Conservation (phyloP, 345 rosid species). For the Eucalyptus brandiana region DNA sequence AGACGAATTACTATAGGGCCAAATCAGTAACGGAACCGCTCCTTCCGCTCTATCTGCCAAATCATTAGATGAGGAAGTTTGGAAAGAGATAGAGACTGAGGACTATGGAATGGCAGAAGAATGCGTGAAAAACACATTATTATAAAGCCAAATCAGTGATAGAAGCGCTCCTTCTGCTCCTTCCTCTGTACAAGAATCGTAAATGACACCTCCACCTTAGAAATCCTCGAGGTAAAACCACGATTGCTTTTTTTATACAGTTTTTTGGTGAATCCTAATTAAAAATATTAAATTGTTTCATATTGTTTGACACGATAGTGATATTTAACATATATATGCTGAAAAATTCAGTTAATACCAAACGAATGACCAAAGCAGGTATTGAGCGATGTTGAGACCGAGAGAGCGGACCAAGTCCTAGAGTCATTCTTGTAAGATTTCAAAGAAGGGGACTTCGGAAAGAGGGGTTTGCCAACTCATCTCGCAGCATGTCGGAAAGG, state of each 20-base stretch:
- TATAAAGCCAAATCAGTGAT: not conserved
- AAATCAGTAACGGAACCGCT: no score
- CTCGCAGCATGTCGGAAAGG: not conserved
- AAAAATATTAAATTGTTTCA: no score
- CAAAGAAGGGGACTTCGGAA: not conserved
- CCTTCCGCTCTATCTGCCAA: no score
- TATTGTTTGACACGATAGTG: not conserved
- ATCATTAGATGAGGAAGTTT: no score
- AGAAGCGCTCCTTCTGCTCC: not conserved
- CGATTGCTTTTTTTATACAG: no score
- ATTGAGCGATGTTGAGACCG: not conserved
- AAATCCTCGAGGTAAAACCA: not conserved
- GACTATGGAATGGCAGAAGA: no score
- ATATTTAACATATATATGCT: no score
- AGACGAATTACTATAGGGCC: not conserved
- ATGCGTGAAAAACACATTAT: no score
- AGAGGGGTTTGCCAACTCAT: not conserved
- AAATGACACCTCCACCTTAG: not conserved
- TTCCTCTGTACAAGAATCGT: not conserved
- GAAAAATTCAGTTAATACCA: not conserved
- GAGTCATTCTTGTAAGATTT: not conserved
- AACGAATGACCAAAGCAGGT: not conserved
- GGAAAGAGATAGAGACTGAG: no score
- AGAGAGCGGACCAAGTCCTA: not conserved
- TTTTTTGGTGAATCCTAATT: not conserved